Percentiles rank a stretch among this genome's conserved stretches.
Conservation (phyloP, 169 alveolate species). For the Plasmodium sp. region DNA sequence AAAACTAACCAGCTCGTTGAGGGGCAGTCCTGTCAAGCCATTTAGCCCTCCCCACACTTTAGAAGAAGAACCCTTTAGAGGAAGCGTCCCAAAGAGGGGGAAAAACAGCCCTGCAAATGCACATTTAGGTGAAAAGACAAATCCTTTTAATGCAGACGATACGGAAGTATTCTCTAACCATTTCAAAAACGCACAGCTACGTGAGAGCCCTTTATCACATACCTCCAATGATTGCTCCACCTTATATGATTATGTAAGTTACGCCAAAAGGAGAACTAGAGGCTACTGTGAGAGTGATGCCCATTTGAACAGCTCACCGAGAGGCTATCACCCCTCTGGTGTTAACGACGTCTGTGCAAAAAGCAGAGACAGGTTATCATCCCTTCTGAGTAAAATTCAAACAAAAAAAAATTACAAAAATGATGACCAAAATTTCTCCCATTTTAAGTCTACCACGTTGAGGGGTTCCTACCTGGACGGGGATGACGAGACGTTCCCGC, state of each 20-base stretch:
- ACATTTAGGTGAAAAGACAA: neutral
- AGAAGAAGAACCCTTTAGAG: neutral
- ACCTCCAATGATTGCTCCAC: slow-evolving; percentile 40
- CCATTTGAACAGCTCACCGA: neutral
- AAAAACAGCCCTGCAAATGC: neutral
- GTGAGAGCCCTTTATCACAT: slow-evolving; percentile 17
- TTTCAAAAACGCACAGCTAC: slow-evolving; percentile 40
- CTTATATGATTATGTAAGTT: slow-evolving; percentile 26
- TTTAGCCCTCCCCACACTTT: neutral
- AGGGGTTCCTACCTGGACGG: neutral
- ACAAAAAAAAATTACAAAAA: neutral
- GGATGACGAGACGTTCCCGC: neutral
- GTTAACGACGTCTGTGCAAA: neutral
- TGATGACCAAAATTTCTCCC: neutral
- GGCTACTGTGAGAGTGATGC: neutral
- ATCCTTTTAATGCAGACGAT: neutral
- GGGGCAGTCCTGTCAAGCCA: neutral
- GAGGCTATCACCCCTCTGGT: neutral
- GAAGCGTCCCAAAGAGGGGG: neutral
- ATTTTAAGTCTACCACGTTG: neutral
- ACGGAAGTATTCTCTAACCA: slow-evolving; percentile 7
- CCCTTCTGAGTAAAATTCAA: neutral
- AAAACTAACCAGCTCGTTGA: neutral
- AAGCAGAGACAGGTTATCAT: neutral
- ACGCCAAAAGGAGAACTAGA: neutral